Percentiles rank a stretch among this genome's conserved stretches.
phyloP scores from a whole-genome alignment of 2,329 filamentous ascomycete genomes.

The Epichloe amarillans region DNA sequence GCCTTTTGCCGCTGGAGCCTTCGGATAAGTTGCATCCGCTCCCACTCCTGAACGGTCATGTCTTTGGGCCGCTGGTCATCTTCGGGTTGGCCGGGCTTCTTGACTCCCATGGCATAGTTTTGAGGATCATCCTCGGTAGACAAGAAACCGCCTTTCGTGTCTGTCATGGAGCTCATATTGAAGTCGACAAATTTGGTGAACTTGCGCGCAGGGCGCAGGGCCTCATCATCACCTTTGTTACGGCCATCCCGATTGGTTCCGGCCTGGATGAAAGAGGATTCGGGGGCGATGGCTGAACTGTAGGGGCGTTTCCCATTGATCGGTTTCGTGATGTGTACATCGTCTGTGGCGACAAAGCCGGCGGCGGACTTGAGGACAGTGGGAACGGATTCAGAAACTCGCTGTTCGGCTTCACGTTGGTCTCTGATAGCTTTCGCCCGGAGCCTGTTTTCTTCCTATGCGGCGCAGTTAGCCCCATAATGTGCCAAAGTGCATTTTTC shows the following conservation, averaged over 20 bases:
- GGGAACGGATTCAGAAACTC: constrained; percentile 28
- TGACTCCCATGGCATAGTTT: constrained; percentile 55
- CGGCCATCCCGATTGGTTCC: constrained; percentile 58
- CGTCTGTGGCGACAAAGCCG: constrained; percentile 57
- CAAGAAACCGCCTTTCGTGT: constrained; percentile 92
- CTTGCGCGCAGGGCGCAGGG: constrained; percentile 66
- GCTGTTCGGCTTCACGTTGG: constrained; percentile 52
- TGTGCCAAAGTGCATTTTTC: not conserved
- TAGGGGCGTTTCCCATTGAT: constrained; percentile 53
- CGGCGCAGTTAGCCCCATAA: constrained; percentile 7
- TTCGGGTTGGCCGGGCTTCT: constrained; percentile 22
- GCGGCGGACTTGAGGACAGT: constrained; percentile 40
- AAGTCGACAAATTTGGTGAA: constrained; percentile 95
- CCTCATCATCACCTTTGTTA: constrained; percentile 29
- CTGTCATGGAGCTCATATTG: constrained; percentile 95
- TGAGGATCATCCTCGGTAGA: constrained; percentile 83
- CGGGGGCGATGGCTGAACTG: constrained; percentile 40
- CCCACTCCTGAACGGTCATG: constrained; percentile 90
- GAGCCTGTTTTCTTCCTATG: constrained; percentile 72
- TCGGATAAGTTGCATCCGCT: constrained; percentile 61
- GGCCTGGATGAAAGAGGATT: constrained; percentile 24
- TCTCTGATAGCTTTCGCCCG: constrained; percentile 78
- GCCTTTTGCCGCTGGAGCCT: constrained; percentile 59
- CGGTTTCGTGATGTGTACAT: constrained; percentile 40
- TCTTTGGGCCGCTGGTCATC: constrained; percentile 58